Conservation (phyloP, 176 grass and related monocot genomes). For the Paspalum vaginatum region DNA sequence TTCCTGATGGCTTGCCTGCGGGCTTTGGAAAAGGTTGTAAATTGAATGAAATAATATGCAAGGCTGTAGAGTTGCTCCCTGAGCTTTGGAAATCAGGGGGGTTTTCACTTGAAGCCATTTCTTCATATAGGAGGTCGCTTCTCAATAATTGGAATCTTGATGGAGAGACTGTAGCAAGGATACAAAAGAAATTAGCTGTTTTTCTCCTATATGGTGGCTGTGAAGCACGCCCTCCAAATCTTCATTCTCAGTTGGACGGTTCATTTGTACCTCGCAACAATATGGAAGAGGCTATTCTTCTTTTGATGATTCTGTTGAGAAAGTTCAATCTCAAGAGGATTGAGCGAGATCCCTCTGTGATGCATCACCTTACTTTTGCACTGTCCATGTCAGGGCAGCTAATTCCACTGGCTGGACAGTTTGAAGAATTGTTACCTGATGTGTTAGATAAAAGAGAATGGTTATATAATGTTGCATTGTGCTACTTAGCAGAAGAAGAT, state of each 20-base stretch:
- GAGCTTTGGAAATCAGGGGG: constrained; percentile 80
- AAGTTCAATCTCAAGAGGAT: constrained; percentile 82
- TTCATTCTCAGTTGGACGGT: constrained; percentile 86
- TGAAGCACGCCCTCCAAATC: constrained; percentile 79
- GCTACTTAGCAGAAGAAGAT: constrained; percentile 89
- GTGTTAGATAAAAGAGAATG: constrained; percentile 71
- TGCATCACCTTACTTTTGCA: constrained; percentile 87
- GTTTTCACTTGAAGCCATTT: constrained; percentile 75
- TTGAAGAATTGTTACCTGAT: constrained; percentile 79
- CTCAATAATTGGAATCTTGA: constrained; percentile 87
- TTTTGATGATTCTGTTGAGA: constrained; percentile 86
- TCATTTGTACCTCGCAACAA: constrained; percentile 91
- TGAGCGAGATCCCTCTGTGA: constrained; percentile 69
- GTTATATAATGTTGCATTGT: constrained; percentile 82
- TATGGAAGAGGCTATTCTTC: constrained; percentile 92
- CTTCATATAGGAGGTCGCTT: constrained; percentile 84
- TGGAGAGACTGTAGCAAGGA: constrained; percentile 60
- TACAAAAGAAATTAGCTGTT: constrained; percentile 88
- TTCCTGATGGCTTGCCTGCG: constrained; percentile 64
- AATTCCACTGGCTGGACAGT: constrained; percentile 63
- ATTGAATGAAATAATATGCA: constrained; percentile 92
- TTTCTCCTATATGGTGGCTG: constrained; percentile 91
- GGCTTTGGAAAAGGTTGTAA: constrained; percentile 70
- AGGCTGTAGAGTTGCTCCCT: constrained; percentile 84
- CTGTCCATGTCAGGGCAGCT: constrained; percentile 76